Percentiles rank a stretch among this genome's conserved stretches.
phyloP scores from a whole-genome alignment of 2,329 filamentous ascomycete genomes.

The Didymella glomerata region DNA sequence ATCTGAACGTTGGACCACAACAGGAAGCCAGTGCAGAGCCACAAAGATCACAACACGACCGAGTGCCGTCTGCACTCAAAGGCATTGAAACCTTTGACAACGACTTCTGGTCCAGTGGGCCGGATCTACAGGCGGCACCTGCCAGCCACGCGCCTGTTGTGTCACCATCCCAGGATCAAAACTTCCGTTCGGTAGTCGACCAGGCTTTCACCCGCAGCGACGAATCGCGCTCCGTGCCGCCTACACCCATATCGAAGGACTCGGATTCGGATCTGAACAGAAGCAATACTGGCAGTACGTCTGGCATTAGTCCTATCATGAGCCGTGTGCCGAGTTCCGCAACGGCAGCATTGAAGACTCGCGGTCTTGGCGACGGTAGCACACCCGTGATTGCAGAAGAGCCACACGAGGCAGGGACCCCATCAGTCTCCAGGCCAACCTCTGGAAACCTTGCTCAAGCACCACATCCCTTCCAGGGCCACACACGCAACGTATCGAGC shows the following conservation, averaged over 20 bases:
- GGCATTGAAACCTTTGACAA: constrained; percentile 37
- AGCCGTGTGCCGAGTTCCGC: constrained; percentile 61
- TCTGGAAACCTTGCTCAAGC: constrained; percentile 35
- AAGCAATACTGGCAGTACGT: constrained; percentile 70
- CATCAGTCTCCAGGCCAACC: constrained; percentile 47
- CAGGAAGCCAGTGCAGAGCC: constrained; percentile 11
- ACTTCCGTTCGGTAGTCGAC: constrained; percentile 63
- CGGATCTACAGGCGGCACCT: constrained; percentile 22
- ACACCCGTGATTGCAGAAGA: constrained; percentile 67
- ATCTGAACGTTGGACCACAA: constrained; percentile 35
- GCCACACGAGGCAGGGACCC: constrained; percentile 49
- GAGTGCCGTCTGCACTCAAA: constrained; percentile 28
- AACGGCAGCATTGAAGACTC: constrained; percentile 48
- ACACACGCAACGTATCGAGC: constrained; percentile 52
- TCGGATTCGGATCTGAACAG: constrained; percentile 58
- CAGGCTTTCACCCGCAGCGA: constrained; percentile 70
- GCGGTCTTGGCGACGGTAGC: constrained; percentile 51
- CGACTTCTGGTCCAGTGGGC: constrained; percentile 39
- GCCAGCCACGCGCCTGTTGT: constrained; percentile 24
- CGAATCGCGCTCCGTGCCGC: constrained; percentile 62
- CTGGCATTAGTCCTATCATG: constrained; percentile 72
- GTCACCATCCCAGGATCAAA: constrained; percentile 36
- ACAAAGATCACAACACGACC: constrained; percentile 21
- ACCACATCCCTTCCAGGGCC: constrained; percentile 46
- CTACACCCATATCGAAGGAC: constrained; percentile 60